Evolutionary conservation across 2,329 filamentous ascomycete genomes (phyloP).

Genomic region (Botrytis porri): DNA sequence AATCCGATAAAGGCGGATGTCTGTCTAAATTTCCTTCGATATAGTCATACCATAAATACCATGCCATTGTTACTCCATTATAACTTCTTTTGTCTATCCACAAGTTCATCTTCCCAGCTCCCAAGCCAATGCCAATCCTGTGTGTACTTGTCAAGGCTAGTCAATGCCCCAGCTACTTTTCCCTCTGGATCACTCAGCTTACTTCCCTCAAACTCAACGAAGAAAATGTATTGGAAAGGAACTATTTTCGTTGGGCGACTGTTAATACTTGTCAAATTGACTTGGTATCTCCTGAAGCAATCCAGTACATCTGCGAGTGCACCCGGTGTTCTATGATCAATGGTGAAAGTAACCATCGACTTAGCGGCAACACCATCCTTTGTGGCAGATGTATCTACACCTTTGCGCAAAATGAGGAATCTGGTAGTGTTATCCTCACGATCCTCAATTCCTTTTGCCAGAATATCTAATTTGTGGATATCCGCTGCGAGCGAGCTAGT

Average conservation of each 20-base stretch:
- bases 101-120: slow-evolving; percentile 50
- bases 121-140: slow-evolving; percentile 66
- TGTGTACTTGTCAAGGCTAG: slow-evolving; percentile 55
- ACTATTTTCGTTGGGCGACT: slow-evolving; percentile 71
- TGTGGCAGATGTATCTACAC: slow-evolving; percentile 26
- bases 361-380: slow-evolving; percentile 48
- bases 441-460: slow-evolving; percentile 71
- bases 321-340: slow-evolving; percentile 75
- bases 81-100: slow-evolving; percentile 2
- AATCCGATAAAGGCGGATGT: slow-evolving; percentile 12
- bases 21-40: neutral
- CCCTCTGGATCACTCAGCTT: slow-evolving; percentile 51
- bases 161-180: slow-evolving; percentile 59
- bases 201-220: slow-evolving; percentile 81
- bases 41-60: neutral
- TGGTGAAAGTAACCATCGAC: slow-evolving; percentile 77
- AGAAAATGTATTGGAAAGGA: slow-evolving; percentile 91
- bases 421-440: slow-evolving; percentile 72
- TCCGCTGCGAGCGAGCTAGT: slow-evolving; percentile 71
- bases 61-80: neutral
- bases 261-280: slow-evolving; percentile 90
- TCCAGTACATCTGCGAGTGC: slow-evolving; percentile 76
- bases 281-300: slow-evolving; percentile 67
- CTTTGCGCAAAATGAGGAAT: slow-evolving; percentile 62
- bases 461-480: slow-evolving; percentile 63